Conservation (phyloP, 2,329 filamentous ascomycete genomes). For the Endocalyx cinctus region DNA sequence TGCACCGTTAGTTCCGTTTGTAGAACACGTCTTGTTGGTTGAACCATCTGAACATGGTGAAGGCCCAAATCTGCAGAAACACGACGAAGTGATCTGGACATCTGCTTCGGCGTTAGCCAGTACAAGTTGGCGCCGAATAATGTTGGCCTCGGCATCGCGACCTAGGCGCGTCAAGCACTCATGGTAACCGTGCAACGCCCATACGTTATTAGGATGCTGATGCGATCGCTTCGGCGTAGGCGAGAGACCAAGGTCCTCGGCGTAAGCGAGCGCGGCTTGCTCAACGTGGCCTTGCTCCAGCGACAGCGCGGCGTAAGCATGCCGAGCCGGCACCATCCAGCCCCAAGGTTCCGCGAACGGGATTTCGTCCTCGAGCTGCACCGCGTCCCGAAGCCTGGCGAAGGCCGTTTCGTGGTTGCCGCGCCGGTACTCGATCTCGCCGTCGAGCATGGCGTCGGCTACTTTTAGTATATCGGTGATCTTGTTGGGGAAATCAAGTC, state of each 20-base stretch:
- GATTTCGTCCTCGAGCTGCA: slow-evolving; percentile 46
- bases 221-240: slow-evolving; percentile 45
- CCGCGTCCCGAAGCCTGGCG: slow-evolving; percentile 39
- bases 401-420: slow-evolving; percentile 46
- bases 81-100: slow-evolving; percentile 2
- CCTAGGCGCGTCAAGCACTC: slow-evolving; percentile 48
- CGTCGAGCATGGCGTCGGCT: slow-evolving; percentile 50
- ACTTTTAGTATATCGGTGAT: slow-evolving; percentile 15
- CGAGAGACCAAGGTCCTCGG: slow-evolving; percentile 41
- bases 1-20: not conserved
- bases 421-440: slow-evolving; percentile 56
- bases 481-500: slow-evolving; percentile 14
- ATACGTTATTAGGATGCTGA: slow-evolving; percentile 56
- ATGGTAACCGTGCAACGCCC: slow-evolving; percentile 55
- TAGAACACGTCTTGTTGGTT: not conserved
- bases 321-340: slow-evolving; percentile 55
- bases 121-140: slow-evolving; percentile 1
- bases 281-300: slow-evolving; percentile 47
- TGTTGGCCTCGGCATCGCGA: slow-evolving; percentile 15
- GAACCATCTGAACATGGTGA: not conserved
- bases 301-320: slow-evolving; percentile 51
- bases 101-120: slow-evolving; percentile 1
- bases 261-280: slow-evolving; percentile 38
- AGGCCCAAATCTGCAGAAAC: slow-evolving; percentile 3
- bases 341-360: slow-evolving; percentile 56